Evolutionary conservation across 1,284 basidiomycete genomes (phyloP).

Genomic region (Trichosporon inkin): DNA sequence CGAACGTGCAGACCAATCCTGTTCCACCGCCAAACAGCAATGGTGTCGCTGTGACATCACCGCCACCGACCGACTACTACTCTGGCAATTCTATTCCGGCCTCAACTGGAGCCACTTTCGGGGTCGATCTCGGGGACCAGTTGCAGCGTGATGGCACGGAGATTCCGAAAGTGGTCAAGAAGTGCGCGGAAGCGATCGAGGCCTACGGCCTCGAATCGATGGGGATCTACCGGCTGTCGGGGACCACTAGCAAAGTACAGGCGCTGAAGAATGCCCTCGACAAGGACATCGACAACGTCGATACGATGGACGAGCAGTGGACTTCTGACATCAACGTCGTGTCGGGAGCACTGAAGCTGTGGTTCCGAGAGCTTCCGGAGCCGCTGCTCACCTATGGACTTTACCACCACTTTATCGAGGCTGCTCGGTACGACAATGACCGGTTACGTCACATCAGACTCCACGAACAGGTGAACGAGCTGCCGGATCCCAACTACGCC

Average conservation of each 20-base stretch:
- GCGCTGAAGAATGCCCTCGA: slow-evolving; percentile 81
- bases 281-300: slow-evolving; percentile 76
- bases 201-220: slow-evolving; percentile 75
- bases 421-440: slow-evolving; percentile 90
- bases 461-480: slow-evolving; percentile 94
- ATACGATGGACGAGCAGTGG: slow-evolving; percentile 85
- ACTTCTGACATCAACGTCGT: slow-evolving; percentile 93
- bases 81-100: slow-evolving; percentile 32
- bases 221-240: slow-evolving; percentile 91
- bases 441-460: slow-evolving; percentile 87
- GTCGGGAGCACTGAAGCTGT: slow-evolving; percentile 86
- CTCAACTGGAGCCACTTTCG: slow-evolving; percentile 63
- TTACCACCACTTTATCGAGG: slow-evolving; percentile 90
- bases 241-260: slow-evolving; percentile 82
- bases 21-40: slow-evolving; percentile 16
- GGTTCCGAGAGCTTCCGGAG: slow-evolving; percentile 94
- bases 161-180: slow-evolving; percentile 79
- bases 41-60: slow-evolving; percentile 8
- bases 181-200: slow-evolving; percentile 90
- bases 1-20: slow-evolving; percentile 5
- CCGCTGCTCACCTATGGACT: slow-evolving; percentile 80
- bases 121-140: slow-evolving; percentile 85
- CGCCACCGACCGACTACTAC: slow-evolving; percentile 19
- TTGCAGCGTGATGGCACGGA: slow-evolving; percentile 84
- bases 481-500: slow-evolving; percentile 97